Evolutionary conservation across 257 asterid genomes (phyloP).

Genomic region (Anisodus tanguticus): DNA sequence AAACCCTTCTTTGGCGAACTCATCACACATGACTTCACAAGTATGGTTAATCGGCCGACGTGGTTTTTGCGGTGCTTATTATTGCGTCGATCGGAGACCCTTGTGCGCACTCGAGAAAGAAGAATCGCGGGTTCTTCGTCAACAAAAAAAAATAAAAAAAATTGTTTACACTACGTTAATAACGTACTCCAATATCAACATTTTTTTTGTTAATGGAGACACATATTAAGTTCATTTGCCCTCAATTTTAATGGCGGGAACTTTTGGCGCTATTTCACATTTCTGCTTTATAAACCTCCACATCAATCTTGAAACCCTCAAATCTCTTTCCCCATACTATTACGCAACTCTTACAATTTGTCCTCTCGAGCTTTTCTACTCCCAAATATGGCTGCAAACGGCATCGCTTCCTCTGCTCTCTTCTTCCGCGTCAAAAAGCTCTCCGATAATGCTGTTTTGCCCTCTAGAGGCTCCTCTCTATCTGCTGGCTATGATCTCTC

Average conservation of each 20-base stretch:
- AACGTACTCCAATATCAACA: too few species aligned
- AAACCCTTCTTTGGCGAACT: too few species aligned
- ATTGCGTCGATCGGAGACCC: too few species aligned
- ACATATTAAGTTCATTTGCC: not conserved
- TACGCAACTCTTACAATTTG: not conserved
- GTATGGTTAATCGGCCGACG: too few species aligned
- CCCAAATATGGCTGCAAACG: conserved; percentile 19
- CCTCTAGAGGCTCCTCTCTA: conserved; percentile 44
- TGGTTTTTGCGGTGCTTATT: too few species aligned
- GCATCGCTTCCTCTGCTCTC: conserved; percentile 21
- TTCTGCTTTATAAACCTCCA: conserved; percentile 28
- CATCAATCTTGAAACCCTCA: not conserved
- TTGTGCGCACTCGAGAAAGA: too few species aligned
- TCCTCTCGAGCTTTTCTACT: conserved; percentile 14
- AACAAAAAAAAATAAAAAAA: too few species aligned
- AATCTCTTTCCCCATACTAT: not conserved
- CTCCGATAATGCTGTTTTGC: conserved; percentile 48
- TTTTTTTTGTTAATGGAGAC: too few species aligned
- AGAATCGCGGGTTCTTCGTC: too few species aligned
- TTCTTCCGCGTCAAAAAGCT: conserved; percentile 51
- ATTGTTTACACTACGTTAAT: too few species aligned
- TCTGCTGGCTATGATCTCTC: conserved; percentile 60
- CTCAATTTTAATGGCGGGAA: conserved; percentile 47
- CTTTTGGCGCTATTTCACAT: conserved; percentile 47
- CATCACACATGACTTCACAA: too few species aligned